Evolutionary conservation across 495 filamentous ascomycete genomes (phyloP), one percentile per base, ranked within the genome.

Genomic region (Apodospora peruviana): DNA sequence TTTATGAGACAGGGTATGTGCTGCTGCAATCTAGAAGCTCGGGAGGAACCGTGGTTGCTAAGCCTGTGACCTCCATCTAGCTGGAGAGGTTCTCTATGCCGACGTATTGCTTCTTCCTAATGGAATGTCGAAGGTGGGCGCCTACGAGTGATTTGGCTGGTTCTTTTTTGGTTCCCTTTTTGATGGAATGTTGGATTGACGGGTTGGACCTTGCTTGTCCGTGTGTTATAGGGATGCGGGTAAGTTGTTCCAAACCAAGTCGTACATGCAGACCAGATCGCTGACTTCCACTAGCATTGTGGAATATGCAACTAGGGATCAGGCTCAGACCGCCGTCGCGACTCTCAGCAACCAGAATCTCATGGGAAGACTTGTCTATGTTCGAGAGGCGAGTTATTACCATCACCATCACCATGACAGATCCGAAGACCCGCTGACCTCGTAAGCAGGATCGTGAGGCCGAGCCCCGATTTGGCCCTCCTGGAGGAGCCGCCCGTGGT

Each of bases 121-220:
- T 83, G 93, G 93, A 90, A 98, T 98, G 93, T 96, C 91, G 88
- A 98, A 98, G 94, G 93, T 96, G 90, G 89, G 90, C 88, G 83
- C 82, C 84, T 88, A 89, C 81, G 73, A 72, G 81, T 83, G 81
- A 90, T 81, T 82, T 83, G 87, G 82, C 82, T 89, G 85, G 84
- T 83, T 85, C 77, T 80, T 80, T 74, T 71, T 72, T 79, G 72
- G 77, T 70, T 77, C 78, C 76, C 70, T 75, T 82, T 81, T 88
- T 91, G 83, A 83, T 86, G 89, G 88, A 85, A 71, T 81, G 85
- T 89, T 94, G 89, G 88, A 89, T 98, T 98, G 91, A 98, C 93
- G 91, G 91, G 84, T 84, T 84, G 88, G 90, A 90, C 84, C 82
- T 32, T 32, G 27, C 80, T 82, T 88, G 80, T 81, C 86, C 86